These are phyloP conservation scores for Chamaecyparis obtusa DNA, from an alignment of 75 land plant genomes.

Conservation along the genomic window DNA sequence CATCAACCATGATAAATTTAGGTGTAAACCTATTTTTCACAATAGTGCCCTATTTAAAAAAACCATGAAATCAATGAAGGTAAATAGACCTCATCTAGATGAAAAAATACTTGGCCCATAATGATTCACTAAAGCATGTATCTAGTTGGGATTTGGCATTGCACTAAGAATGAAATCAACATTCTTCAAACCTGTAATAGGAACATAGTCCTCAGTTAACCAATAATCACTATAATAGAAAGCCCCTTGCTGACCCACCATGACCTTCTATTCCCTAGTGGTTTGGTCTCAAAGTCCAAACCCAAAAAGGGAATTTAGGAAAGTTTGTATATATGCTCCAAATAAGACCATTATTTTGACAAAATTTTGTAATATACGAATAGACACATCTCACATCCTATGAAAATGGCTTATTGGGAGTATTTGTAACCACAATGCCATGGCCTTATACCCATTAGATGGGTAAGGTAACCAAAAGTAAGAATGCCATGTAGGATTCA, in stretches of 20 bases:
- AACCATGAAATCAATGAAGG: constrained; percentile 74
- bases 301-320: constrained; percentile 24
- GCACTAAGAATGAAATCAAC: constrained; percentile 11
- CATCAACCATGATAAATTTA: constrained; percentile 27
- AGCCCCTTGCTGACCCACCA: constrained; percentile 53
- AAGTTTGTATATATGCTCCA: constrained; percentile 28
- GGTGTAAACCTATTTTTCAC: constrained; percentile 38
- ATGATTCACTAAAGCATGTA: constrained; percentile 30
- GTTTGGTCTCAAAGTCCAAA: constrained; percentile 35
- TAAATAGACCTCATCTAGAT: constrained; percentile 64
- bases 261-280: constrained; percentile 29
- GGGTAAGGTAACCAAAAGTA: constrained; percentile 76
- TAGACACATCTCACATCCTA: constrained; percentile 65
- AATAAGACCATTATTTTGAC: constrained; percentile 34
- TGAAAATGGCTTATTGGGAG: constrained; percentile 49
- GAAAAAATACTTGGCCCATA: constrained; percentile 73
- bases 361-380: constrained; percentile 52
- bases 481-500: too few relatives aligned
- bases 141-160: constrained; percentile 68
- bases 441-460: constrained; percentile 67
- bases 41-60: constrained; percentile 62
- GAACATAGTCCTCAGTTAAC: not conserved
- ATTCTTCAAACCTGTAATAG: constrained; percentile 52
- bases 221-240: constrained; percentile 25
- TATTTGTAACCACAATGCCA: constrained; percentile 48